Percentiles rank a stretch among this genome's conserved stretches.
phyloP scores from a whole-genome alignment of 2,329 filamentous ascomycete species.

The Colletotrichum lindemuthianum region DNA sequence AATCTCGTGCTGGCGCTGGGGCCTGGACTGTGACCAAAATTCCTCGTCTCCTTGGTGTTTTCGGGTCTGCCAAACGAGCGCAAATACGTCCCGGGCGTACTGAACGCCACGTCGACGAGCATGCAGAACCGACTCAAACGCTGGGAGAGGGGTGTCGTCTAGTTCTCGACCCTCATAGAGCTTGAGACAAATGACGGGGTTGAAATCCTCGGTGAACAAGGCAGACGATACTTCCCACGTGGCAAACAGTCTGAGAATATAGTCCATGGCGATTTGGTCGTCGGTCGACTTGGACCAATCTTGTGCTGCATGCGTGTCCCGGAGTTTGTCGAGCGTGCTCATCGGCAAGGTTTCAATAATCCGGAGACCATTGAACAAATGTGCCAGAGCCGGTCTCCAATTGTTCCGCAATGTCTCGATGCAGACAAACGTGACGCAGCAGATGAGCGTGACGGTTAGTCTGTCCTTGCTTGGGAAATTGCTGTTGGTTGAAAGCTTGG shows the following conservation, averaged over 20 bases:
- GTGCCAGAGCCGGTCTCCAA: conserved; percentile 40
- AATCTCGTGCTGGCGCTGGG: conserved; percentile 37
- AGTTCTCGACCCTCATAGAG: conserved; percentile 35
- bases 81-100: conserved; percentile 39
- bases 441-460: conserved; percentile 43
- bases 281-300: not conserved
- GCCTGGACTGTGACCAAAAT: conserved; percentile 33
- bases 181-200: conserved; percentile 37
- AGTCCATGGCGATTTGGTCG: conserved; percentile 36
- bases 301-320: not conserved
- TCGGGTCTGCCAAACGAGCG: conserved; percentile 37
- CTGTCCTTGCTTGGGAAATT: conserved; percentile 38
- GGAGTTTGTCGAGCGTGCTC: conserved; percentile 20
- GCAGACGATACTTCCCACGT: conserved; percentile 39
- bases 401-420: conserved; percentile 44
- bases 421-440: conserved; percentile 46
- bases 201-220: conserved; percentile 37
- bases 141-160: conserved; percentile 25
- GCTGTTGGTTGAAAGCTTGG: conserved; percentile 36
- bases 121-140: conserved; percentile 34
- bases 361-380: conserved; percentile 44
- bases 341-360: conserved; percentile 44
- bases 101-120: conserved; percentile 38
- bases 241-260: conserved; percentile 38
- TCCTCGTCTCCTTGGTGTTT: conserved; percentile 31